phyloP scores from a whole-genome alignment of 2,329 filamentous ascomycete species.

The Neocucurbitaria cava region DNA sequence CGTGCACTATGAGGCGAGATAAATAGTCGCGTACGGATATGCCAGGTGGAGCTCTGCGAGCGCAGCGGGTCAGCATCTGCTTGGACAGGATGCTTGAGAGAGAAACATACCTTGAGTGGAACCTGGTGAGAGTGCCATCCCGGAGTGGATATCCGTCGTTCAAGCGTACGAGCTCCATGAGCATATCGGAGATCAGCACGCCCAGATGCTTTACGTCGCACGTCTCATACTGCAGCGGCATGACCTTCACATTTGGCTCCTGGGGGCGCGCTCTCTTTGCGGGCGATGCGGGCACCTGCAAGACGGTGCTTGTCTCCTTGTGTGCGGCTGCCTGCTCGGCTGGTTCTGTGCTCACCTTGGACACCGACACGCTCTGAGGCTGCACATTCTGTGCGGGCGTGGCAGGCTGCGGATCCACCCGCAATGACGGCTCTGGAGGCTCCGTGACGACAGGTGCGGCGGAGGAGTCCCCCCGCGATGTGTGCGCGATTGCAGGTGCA shows the following conservation, averaged over 20 bases:
- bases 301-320: conserved; percentile 22
- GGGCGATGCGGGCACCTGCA: conserved; percentile 31
- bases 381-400: conserved; percentile 27
- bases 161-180: conserved; percentile 90
- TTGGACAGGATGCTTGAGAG: neutral
- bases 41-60: conserved; percentile 72
- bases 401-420: conserved; percentile 41
- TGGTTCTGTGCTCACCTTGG: conserved; percentile 17
- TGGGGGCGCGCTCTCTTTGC: conserved; percentile 42
- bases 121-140: conserved; percentile 86
- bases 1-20: conserved; percentile 89
- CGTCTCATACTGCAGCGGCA: conserved; percentile 80
- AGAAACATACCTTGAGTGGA: conserved; percentile 80
- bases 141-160: conserved; percentile 88
- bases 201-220: conserved; percentile 88
- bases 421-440: conserved; percentile 44
- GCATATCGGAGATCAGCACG: conserved; percentile 90
- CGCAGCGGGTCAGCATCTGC: conserved; percentile 16
- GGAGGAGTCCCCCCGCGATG: conserved; percentile 41
- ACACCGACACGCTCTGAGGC: conserved; percentile 14
- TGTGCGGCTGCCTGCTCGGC: conserved; percentile 19
- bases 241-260: conserved; percentile 59
- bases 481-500: conserved; percentile 27
- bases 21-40: conserved; percentile 96
- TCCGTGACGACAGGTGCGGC: conserved; percentile 42